These are phyloP conservation scores for Allantophomopsis lycopodina DNA, from an alignment of 2,329 filamentous ascomycete genomes.

Conservation along the genomic window DNA sequence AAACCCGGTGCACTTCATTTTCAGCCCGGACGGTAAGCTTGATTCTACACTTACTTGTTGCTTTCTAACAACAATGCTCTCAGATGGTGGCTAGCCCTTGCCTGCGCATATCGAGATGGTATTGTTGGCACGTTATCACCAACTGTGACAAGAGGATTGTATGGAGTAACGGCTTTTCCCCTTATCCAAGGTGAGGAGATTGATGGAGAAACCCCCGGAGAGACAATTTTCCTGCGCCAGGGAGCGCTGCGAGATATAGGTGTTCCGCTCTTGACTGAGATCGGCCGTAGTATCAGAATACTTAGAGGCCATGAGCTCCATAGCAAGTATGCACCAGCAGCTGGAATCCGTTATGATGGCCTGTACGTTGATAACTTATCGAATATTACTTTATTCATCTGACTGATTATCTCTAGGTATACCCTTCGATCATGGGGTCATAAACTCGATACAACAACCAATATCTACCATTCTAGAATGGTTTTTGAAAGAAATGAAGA, in stretches of 20 bases:
- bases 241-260: slow-evolving; percentile 31
- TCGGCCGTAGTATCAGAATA: slow-evolving; percentile 35
- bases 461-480: slow-evolving; percentile 29
- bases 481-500: slow-evolving; percentile 28
- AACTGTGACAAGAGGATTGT: slow-evolving; percentile 29
- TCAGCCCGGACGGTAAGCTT: slow-evolving; percentile 32
- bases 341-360: slow-evolving; percentile 42
- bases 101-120: slow-evolving; percentile 40
- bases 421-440: slow-evolving; percentile 31
- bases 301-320: slow-evolving; percentile 34
- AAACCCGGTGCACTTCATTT: slow-evolving; percentile 14
- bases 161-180: slow-evolving; percentile 32
- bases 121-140: slow-evolving; percentile 31
- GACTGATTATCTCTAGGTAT: slow-evolving; percentile 25
- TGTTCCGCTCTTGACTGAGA: slow-evolving; percentile 30
- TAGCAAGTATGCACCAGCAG: slow-evolving; percentile 35
- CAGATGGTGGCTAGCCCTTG: slow-evolving; percentile 45
- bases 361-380: slow-evolving; percentile 25
- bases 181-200: slow-evolving; percentile 34
- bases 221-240: slow-evolving; percentile 29
- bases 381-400: not conserved
- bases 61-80: slow-evolving; percentile 7
- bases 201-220: slow-evolving; percentile 21
- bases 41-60: not conserved
- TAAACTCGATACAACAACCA: slow-evolving; percentile 24